Evolutionary conservation across 2,329 filamentous ascomycete species (phyloP), one percentile per base, ranked within the genome.

Genomic region (Monilinia fructigena): DNA sequence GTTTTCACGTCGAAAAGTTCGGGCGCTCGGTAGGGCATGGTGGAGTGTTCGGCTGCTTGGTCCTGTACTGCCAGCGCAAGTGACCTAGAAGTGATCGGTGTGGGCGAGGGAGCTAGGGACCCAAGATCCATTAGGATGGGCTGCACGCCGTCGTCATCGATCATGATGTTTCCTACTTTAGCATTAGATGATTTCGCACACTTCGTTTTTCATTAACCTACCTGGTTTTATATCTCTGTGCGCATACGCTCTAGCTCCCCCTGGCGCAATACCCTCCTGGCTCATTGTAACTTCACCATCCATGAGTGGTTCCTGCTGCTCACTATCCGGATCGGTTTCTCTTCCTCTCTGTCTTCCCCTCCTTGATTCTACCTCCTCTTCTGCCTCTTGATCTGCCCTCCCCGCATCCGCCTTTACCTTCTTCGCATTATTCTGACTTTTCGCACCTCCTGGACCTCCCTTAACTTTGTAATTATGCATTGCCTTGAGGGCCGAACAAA

Each of bases 1-100:
- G 93, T 97, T 80, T 96, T 96, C 66, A 98, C 95, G 77, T 99
- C 95, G 78, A 99, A 99, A 68, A 99, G 88, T 79, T 99, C 95
- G 0, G 95, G 95, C 1, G 95, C 95, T 68, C 95, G 92, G 80
- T 99, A 99, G 0, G 95, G 93, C 94, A 99, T 98, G 52, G 95
- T 99, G 71, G 89, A 94, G 82, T 98, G 94, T 78, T 99, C 95
- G 65, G 94, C 95, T 28, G 95, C 95, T 52, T 87, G 91, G 78
- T 99, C 95, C 80, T 98, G 95, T 47, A 96, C 91, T 63, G 93
- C 92, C 58, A 99, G 86, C 55, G 95, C 95, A 65, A 96, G 84
- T 3, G 92, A 96, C 68, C 94, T 89, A 23, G 91, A 95, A 5
- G 94, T 96, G 72, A 98, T 94, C 35, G 91, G 86, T 66, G 92